A percentile compares a stretch with the other conserved stretches of the same genome.
Conservation (phyloP, 78 protist species). For the Thecamonas trahens region DNA sequence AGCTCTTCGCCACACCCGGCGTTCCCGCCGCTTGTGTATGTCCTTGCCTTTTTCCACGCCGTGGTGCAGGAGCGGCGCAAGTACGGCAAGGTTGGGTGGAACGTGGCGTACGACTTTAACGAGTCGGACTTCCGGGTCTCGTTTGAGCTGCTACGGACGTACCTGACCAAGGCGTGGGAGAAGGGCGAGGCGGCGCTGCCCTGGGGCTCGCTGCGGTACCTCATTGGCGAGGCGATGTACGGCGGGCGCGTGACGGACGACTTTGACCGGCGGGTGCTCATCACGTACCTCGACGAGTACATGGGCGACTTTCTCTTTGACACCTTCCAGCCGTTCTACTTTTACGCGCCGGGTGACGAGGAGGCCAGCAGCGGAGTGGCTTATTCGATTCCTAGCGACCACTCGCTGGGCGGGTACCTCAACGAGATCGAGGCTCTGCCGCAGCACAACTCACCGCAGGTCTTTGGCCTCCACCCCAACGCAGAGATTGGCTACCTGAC, state of each 20-base stretch:
- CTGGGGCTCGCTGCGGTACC: conserved; percentile 81
- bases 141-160: conserved; percentile 40
- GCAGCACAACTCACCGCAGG: conserved; percentile 63
- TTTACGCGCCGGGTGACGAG: conserved; percentile 34
- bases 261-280: conserved; percentile 79
- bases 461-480: conserved; percentile 88
- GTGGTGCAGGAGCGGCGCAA: conserved; percentile 90
- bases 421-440: conserved; percentile 47
- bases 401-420: conserved; percentile 6
- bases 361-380: neutral
- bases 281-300: conserved; percentile 88
- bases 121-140: conserved; percentile 79
- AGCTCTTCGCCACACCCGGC: conserved; percentile 61
- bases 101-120: conserved; percentile 88
- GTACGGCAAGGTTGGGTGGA: conserved; percentile 93
- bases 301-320: conserved; percentile 92
- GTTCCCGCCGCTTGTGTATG: conserved; percentile 74
- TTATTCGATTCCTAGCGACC: neutral
- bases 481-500: conserved; percentile 84
- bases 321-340: conserved; percentile 80
- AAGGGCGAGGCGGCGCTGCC: conserved; percentile 54
- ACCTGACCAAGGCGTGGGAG: conserved; percentile 62
- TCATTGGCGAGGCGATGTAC: conserved; percentile 92
- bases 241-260: conserved; percentile 90
- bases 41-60: conserved; percentile 89